These are phyloP conservation scores for Musa schizocarpa DNA, from an alignment of 176 grass and related monocot species.

Conservation along the genomic window DNA sequence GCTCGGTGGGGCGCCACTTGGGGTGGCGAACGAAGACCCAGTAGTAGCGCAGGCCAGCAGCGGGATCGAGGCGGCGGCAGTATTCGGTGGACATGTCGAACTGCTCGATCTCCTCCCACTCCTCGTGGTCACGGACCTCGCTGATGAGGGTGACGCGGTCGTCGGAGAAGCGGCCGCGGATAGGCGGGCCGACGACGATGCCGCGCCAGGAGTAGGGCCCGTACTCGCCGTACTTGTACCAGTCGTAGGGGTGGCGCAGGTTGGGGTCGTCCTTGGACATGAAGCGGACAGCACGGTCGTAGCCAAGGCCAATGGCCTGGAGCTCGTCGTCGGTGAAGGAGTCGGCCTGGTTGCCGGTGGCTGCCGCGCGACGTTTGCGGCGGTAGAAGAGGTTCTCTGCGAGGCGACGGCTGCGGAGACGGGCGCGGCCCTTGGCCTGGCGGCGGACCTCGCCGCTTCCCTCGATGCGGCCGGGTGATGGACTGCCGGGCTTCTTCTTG, in stretches of 20 bases:
- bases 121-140: slow-evolving; percentile 63
- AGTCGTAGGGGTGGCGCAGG: slow-evolving; percentile 79
- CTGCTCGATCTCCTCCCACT: slow-evolving; percentile 69
- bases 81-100: slow-evolving; percentile 78
- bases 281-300: slow-evolving; percentile 84
- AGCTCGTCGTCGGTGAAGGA: slow-evolving; percentile 75
- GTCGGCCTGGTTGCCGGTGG: slow-evolving; percentile 36
- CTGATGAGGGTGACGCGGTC: slow-evolving; percentile 71
- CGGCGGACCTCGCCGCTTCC: slow-evolving; percentile 64
- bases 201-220: slow-evolving; percentile 93
- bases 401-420: slow-evolving; percentile 50
- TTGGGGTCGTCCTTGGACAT: slow-evolving; percentile 74
- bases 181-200: slow-evolving; percentile 78
- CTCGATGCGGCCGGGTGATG: slow-evolving; percentile 45
- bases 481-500: slow-evolving; percentile 56
- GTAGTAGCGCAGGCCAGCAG: slow-evolving; percentile 46
- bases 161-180: slow-evolving; percentile 85
- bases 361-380: slow-evolving; percentile 32
- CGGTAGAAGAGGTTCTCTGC: slow-evolving; percentile 89
- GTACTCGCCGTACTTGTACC: slow-evolving; percentile 84
- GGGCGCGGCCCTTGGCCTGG: slow-evolving; percentile 56
- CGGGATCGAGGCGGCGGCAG: slow-evolving; percentile 39
- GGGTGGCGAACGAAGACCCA: slow-evolving; percentile 93
- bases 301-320: slow-evolving; percentile 79
- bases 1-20: slow-evolving; percentile 64